phyloP scores from a whole-genome alignment of 2,329 filamentous ascomycete genomes.

The Ophiostoma ips region DNA sequence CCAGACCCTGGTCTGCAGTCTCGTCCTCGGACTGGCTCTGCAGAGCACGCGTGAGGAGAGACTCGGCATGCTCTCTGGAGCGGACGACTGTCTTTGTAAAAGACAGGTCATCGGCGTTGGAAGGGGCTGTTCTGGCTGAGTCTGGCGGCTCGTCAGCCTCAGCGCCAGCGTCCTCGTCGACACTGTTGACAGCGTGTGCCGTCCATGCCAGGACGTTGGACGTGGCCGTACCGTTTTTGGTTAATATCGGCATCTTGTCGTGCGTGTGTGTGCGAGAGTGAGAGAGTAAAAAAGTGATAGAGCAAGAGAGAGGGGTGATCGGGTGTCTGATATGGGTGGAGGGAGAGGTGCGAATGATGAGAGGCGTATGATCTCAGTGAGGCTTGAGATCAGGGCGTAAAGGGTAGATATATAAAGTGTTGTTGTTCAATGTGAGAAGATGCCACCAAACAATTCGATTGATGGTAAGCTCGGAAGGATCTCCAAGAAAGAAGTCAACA shows the following conservation, averaged over 20 bases:
- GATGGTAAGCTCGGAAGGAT: background rate
- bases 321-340: background rate
- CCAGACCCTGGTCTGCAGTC: slow-evolving; percentile 23
- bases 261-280: background rate
- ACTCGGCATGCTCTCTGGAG: slow-evolving; percentile 50
- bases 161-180: slow-evolving; percentile 47
- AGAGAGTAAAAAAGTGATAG: background rate
- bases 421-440: background rate
- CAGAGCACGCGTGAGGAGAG: slow-evolving; percentile 76
- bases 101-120: slow-evolving; percentile 14
- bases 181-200: slow-evolving; percentile 27
- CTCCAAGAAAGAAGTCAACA: background rate
- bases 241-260: slow-evolving; percentile 18
- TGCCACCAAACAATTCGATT: background rate
- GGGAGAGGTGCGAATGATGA: background rate
- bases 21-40: slow-evolving; percentile 51
- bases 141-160: slow-evolving; percentile 89
- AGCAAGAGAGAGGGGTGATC: background rate
- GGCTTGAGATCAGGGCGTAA: background rate
- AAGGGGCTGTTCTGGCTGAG: background rate
- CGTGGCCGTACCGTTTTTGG: slow-evolving; percentile 23
- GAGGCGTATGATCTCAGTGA: no score
- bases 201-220: slow-evolving; percentile 33
- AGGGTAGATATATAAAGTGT: background rate
- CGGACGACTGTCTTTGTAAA: slow-evolving; percentile 35